Evolutionary conservation across 306 rosid genomes (phyloP).

Genomic region (Erythrophleum fordii): DNA sequence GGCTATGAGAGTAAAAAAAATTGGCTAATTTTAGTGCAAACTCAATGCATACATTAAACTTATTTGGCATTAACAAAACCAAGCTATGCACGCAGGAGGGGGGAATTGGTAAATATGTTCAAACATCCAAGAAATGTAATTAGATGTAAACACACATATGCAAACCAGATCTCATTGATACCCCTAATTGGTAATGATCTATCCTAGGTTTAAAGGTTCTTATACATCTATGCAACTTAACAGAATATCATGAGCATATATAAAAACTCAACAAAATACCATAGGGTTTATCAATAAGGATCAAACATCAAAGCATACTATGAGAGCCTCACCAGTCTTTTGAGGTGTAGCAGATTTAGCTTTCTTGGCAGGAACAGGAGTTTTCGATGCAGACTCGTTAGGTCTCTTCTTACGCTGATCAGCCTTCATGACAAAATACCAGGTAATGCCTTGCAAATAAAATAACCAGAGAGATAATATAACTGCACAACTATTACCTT

Average conservation of each 20-base stretch:
- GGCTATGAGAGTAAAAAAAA: too few relatives aligned
- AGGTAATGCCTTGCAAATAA: background rate
- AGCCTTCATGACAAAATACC: constrained; percentile 39
- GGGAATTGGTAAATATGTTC: too few relatives aligned
- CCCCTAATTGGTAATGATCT: background rate
- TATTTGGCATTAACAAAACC: background rate
- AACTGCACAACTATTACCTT: constrained; percentile 50
- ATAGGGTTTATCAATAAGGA: background rate
- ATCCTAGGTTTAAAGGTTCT: background rate
- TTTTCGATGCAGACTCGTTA: constrained; percentile 55
- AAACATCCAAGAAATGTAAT: background rate
- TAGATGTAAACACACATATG: background rate
- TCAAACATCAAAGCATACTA: background rate
- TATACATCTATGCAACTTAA: background rate
- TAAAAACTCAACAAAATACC: background rate
- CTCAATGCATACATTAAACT: too few relatives aligned
- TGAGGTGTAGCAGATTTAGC: constrained; percentile 68
- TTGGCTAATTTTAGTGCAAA: background rate
- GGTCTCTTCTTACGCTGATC: constrained; percentile 66
- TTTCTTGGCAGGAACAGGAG: constrained; percentile 67
- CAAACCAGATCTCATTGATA: background rate
- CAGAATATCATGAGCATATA: background rate
- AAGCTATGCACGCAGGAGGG: background rate
- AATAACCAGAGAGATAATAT: background rate
- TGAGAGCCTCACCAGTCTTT: constrained; percentile 60